phyloP scores from a whole-genome alignment of 169 alveolate genomes.

The Besnoitia besnoiti region DNA sequence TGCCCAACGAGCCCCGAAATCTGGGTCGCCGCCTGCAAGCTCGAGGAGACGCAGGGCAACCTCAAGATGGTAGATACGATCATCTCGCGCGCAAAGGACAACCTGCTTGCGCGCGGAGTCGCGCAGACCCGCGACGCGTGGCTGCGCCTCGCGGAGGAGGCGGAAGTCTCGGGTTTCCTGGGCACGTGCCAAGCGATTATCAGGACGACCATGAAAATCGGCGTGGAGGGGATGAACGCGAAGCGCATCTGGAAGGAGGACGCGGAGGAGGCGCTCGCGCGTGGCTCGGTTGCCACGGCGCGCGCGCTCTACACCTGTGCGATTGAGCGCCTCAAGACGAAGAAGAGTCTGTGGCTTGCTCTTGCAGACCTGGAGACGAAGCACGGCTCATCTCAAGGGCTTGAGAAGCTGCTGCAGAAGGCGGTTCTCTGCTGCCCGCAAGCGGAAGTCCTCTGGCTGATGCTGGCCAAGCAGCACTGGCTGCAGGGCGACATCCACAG shows the following conservation, averaged over 20 bases:
- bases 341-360: slow-evolving; percentile 91
- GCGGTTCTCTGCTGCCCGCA: slow-evolving; percentile 91
- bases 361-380: slow-evolving; percentile 95
- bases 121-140: slow-evolving; percentile 75
- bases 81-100: slow-evolving; percentile 73
- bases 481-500: slow-evolving; percentile 86
- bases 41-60: slow-evolving; percentile 92
- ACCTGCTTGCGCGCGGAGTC: slow-evolving; percentile 74
- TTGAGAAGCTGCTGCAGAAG: slow-evolving; percentile 82
- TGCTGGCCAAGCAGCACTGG: slow-evolving; percentile 93
- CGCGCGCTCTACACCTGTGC: slow-evolving; percentile 78
- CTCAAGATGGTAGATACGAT: slow-evolving; percentile 75
- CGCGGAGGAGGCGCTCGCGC: slow-evolving; percentile 68
- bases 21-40: slow-evolving; percentile 97
- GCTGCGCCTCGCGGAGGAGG: slow-evolving; percentile 79
- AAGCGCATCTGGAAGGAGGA: slow-evolving; percentile 73
- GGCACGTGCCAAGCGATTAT: slow-evolving; percentile 77
- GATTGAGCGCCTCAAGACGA: slow-evolving; percentile 73
- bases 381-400: slow-evolving; percentile 87
- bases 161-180: slow-evolving; percentile 76
- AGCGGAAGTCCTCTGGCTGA: slow-evolving; percentile 92
- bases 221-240: slow-evolving; percentile 68
- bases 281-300: slow-evolving; percentile 71
- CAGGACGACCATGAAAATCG: slow-evolving; percentile 69
- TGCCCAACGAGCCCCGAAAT: slow-evolving; percentile 95